Evolutionary conservation across 305 asterid species (phyloP).

Genomic region (Withania somnifera): DNA sequence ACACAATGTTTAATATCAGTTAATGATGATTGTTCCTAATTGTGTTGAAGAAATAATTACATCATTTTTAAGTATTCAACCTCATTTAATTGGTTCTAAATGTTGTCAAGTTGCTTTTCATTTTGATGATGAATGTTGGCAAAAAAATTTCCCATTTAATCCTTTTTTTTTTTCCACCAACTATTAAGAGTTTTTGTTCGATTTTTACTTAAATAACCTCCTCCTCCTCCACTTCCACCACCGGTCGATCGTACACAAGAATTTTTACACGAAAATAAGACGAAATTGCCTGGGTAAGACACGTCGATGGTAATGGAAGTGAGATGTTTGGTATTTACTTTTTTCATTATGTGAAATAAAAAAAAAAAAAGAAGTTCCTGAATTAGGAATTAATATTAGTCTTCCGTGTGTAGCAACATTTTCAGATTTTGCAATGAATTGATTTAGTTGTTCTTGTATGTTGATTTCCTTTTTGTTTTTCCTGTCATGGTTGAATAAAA

Average conservation of each 20-base stretch:
- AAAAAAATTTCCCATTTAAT: slow-evolving; percentile 20
- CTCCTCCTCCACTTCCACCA: background rate
- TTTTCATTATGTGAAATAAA: background rate
- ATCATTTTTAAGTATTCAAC: slow-evolving; percentile 15
- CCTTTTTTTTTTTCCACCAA: slow-evolving; percentile 3
- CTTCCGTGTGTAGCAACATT: background rate
- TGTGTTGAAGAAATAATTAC: slow-evolving; percentile 26
- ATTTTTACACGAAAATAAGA: background rate
- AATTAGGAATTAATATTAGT: background rate
- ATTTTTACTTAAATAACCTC: background rate
- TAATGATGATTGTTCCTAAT: slow-evolving; percentile 5
- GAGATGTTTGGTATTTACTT: background rate
- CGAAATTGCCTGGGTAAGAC: background rate
- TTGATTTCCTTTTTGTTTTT: background rate
- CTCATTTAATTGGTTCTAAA: slow-evolving; percentile 14
- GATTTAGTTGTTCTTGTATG: background rate
- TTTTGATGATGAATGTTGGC: slow-evolving; percentile 25
- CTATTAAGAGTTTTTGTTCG: background rate
- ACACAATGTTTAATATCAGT: slow-evolving; percentile 3
- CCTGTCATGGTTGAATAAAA: background rate
- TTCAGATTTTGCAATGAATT: background rate
- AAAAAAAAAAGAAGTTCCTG: background rate
- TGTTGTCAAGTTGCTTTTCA: slow-evolving; percentile 24
- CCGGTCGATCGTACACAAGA: background rate
- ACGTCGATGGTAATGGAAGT: background rate